Evolutionary conservation across 371 early-diverging fungal genomes (phyloP).

Genomic region (Mycotypha africana): DNA sequence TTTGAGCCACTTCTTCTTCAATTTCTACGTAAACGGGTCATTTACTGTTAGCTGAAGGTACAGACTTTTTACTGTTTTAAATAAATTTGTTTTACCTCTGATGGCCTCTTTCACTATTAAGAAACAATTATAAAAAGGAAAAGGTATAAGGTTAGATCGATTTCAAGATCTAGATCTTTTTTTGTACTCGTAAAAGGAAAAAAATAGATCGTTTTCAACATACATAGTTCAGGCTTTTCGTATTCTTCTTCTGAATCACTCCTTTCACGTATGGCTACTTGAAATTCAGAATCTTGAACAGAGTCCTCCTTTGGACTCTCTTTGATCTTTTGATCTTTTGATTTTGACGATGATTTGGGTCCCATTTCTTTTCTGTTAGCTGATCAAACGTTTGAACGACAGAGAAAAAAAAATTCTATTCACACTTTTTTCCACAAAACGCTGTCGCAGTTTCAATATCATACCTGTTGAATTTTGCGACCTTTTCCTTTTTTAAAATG

Average conservation of each 20-base stretch:
- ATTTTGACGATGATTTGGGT: too few species aligned
- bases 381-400: too few species aligned
- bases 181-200: background rate
- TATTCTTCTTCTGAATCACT: conserved; percentile 7
- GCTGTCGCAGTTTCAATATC: too few species aligned
- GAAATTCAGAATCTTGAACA: too few species aligned
- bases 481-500: too few species aligned
- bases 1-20: conserved; percentile 17
- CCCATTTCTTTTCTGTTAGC: too few species aligned
- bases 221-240: conserved; percentile 18
- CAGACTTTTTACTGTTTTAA: background rate
- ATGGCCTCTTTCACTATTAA: conserved; percentile 15
- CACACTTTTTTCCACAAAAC: too few species aligned
- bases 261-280: too few species aligned
- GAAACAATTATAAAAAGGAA: background rate
- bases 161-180: background rate
- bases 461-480: too few species aligned
- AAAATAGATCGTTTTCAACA: background rate
- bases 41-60: background rate
- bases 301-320: too few species aligned
- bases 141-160: background rate
- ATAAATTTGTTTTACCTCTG: conserved; percentile 1
- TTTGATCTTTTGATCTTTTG: too few species aligned
- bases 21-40: conserved; percentile 3
- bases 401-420: too few species aligned